Percentiles rank a stretch among this genome's conserved stretches.
These are phyloP conservation scores for Fusarium incarnatum DNA, from an alignment of 2,329 filamentous ascomycete species.

Conservation along the genomic window DNA sequence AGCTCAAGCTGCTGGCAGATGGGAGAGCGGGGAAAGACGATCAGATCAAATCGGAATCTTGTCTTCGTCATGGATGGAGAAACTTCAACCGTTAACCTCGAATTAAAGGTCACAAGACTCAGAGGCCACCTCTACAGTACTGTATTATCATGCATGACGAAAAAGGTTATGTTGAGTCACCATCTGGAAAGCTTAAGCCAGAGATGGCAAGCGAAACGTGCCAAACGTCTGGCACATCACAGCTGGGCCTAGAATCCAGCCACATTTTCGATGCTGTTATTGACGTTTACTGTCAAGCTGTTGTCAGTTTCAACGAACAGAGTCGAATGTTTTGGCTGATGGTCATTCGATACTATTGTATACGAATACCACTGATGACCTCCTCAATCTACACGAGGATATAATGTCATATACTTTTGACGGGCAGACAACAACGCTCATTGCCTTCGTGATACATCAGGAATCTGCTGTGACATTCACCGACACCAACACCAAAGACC, in stretches of 20 bases:
- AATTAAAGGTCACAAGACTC: constrained; percentile 25
- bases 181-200: not conserved
- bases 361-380: not conserved
- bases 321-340: not conserved
- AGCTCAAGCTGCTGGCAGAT: constrained; percentile 7
- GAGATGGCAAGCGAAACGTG: constrained; percentile 15
- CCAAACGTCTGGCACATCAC: not conserved
- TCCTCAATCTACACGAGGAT: not conserved
- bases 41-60: not conserved
- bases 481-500: not conserved
- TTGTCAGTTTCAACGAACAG: not conserved
- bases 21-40: constrained; percentile 5
- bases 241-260: constrained; percentile 9
- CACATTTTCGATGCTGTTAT: constrained; percentile 3
- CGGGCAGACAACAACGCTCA: not conserved
- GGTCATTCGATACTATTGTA: constrained; percentile 5
- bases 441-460: not conserved
- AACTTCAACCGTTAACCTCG: not conserved
- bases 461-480: not conserved
- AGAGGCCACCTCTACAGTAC: not conserved
- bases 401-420: not conserved
- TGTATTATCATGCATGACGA: constrained; percentile 11
- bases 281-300: not conserved
- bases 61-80: constrained; percentile 26
- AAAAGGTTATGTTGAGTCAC: constrained; percentile 29